A percentile compares a stretch with the other conserved stretches of the same genome.
phyloP scores from a whole-genome alignment of 257 asterid species.

The Solanum peruvianum region DNA sequence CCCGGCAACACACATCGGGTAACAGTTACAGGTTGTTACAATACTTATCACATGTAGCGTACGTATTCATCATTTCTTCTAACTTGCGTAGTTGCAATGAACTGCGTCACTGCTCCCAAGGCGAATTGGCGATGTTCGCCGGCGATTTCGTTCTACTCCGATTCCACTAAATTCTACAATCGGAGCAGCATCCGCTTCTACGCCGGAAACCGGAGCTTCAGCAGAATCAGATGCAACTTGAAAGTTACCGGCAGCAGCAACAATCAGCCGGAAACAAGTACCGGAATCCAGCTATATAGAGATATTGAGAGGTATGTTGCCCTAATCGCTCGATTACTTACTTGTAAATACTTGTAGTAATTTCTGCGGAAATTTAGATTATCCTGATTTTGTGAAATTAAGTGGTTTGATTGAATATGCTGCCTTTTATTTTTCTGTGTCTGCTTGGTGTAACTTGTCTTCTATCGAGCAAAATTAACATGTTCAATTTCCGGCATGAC shows the following conservation, averaged over 20 bases:
- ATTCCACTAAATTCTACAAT: neutral
- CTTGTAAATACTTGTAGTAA: neutral
- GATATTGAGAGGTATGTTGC: constrained; percentile 63
- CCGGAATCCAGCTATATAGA: constrained; percentile 65
- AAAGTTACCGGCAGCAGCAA: constrained; percentile 6
- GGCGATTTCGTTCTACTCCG: neutral
- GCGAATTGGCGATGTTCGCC: constrained; percentile 12
- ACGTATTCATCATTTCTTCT: neutral
- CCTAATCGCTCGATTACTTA: neutral
- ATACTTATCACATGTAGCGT: neutral
- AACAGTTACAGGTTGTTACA: neutral
- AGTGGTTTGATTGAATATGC: neutral
- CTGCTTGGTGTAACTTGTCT: neutral
- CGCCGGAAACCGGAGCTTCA: constrained; percentile 3
- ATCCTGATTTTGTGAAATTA: neutral
- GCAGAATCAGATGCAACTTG: constrained; percentile 24
- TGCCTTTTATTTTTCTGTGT: neutral
- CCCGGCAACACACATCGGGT: neutral
- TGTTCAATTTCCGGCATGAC: neutral
- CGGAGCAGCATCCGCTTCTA: neutral
- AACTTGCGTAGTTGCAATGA: neutral
- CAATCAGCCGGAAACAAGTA: constrained; percentile 19
- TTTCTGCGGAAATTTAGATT: neutral
- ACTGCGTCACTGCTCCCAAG: neutral
- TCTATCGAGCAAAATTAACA: neutral